Conservation (phyloP, 2,329 filamentous ascomycete genomes). For the Penicillium brasilianum region DNA sequence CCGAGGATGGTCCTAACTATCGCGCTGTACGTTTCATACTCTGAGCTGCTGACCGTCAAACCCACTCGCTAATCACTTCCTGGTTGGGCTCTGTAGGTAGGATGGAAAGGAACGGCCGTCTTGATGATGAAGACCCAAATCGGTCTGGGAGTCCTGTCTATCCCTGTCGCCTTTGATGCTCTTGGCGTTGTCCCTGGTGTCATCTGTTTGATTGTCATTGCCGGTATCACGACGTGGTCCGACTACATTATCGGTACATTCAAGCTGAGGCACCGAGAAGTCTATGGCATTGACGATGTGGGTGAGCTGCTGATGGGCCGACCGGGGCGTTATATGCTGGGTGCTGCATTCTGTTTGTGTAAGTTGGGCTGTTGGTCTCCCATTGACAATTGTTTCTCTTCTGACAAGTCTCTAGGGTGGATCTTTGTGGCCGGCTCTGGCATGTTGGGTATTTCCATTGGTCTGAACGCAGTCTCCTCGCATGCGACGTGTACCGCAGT, state of each 20-base stretch:
- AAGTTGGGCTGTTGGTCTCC: neutral
- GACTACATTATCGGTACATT: constrained; percentile 16
- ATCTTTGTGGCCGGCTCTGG: constrained; percentile 27
- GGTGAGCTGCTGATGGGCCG: constrained; percentile 20
- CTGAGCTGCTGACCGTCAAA: neutral
- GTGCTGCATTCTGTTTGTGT: constrained; percentile 24
- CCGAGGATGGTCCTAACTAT: constrained; percentile 26
- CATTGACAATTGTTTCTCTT: neutral
- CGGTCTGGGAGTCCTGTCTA: constrained; percentile 58
- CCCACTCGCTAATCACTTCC: neutral
- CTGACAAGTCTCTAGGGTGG: constrained; percentile 19
- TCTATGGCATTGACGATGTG: constrained; percentile 17
- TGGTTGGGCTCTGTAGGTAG: constrained; percentile 5
- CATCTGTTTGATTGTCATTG: neutral
- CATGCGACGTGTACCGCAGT: constrained; percentile 26
- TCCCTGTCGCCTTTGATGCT: constrained; percentile 57
- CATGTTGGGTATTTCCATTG: constrained; percentile 28
- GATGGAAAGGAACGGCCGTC: constrained; percentile 14
- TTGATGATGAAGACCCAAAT: constrained; percentile 21
- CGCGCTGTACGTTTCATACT: constrained; percentile 20
- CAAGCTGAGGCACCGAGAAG: constrained; percentile 20
- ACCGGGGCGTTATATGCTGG: constrained; percentile 18
- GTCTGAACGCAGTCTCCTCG: constrained; percentile 23
- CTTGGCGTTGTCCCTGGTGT: constrained; percentile 58
- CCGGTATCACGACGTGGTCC: constrained; percentile 14